Base-by-base conservation (phyloP, 1,284 basidiomycete genomes). In the Coniophora puteana region DNA sequence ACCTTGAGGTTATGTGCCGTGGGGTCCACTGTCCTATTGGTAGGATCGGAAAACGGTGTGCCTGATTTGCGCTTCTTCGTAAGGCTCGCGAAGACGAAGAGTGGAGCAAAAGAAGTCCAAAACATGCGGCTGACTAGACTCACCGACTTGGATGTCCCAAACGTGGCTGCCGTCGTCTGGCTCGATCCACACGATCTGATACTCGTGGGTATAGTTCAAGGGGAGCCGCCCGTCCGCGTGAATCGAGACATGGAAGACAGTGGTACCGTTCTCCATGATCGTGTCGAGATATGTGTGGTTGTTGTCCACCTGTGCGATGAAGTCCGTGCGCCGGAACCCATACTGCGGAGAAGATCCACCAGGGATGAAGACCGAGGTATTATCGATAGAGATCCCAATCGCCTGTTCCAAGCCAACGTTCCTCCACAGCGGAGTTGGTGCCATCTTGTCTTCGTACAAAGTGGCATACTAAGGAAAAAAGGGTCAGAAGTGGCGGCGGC, bases 141-240 rank as follows among this genome's bases (percentile, higher is more conserved):
- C 41, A 76, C 78, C 77, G 6, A 78, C 58, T 47, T 79, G 73
- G 27, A 79, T 58, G 4, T 66, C 75, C 51, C 81, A 81, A 14
- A 80, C 66, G 56, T 78, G 76, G 5, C 69, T 65, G 4, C 76
- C 75, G 48, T 81, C 78, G 38, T 54, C 65, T 4, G 76, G 73
- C 55, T 81, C 77, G 43, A 80, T 76, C 53, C 74, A 80, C n/a
- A 80, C 74, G 40, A 75, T 63, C 51, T 80, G 78, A 48, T 81
- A 79, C 53, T 82, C 79, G 46, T 81, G 78, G 11, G 51, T 67
- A 42, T 66, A 67, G 49, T 79, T 78, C 50, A 81, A 53, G 8
- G 70, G 70, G 11, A 52, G 55, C 13, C 36, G 38, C n/a, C 63
- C 53, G 51, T 82, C 72, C 32, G 57, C 49, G 41, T 68, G 65